These are phyloP conservation scores for Prunus persica DNA, from an alignment of 306 rosid genomes.

Conservation along the genomic window DNA sequence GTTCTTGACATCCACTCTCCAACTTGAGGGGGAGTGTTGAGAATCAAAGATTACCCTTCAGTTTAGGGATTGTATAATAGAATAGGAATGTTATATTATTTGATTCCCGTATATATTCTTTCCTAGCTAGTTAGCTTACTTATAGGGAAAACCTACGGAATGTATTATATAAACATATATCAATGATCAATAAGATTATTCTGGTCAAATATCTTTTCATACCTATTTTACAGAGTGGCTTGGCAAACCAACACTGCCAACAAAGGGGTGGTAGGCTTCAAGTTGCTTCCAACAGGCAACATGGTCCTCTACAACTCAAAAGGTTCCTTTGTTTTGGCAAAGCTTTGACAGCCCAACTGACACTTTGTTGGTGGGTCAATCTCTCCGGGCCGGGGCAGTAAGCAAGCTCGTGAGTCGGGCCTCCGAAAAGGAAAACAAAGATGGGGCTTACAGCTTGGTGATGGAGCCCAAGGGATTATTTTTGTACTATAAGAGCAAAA, in stretches of 20 bases:
- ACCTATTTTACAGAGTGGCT: too few relatives aligned
- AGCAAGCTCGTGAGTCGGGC: conserved; percentile 44
- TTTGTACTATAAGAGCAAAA: conserved; percentile 29
- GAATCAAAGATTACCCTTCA: too few relatives aligned
- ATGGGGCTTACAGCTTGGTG: conserved; percentile 37
- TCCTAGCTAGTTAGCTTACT: too few relatives aligned
- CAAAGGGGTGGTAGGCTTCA: conserved; percentile 54
- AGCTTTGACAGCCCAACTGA: conserved; percentile 60
- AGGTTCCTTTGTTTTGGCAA: conserved; percentile 44
- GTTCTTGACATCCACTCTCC: too few relatives aligned
- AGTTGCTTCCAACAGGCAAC: conserved; percentile 56
- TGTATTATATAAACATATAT: too few relatives aligned
- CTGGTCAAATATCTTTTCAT: too few relatives aligned
- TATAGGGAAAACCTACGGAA: too few relatives aligned
- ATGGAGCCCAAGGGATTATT: conserved; percentile 18
- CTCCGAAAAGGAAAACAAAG: conserved; percentile 34
- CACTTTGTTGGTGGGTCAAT: conserved; percentile 57
- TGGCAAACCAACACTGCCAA: conserved; percentile 59
- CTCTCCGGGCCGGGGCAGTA: conserved; percentile 28
- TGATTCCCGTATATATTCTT: too few relatives aligned
- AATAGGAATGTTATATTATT: too few relatives aligned
- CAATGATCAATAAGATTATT: too few relatives aligned
- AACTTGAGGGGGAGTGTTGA: too few relatives aligned
- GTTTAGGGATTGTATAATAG: too few relatives aligned
- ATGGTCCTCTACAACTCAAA: conserved; percentile 41